phyloP scores from a whole-genome alignment of 495 filamentous ascomycete species.

The Penicillium tannophilum region DNA sequence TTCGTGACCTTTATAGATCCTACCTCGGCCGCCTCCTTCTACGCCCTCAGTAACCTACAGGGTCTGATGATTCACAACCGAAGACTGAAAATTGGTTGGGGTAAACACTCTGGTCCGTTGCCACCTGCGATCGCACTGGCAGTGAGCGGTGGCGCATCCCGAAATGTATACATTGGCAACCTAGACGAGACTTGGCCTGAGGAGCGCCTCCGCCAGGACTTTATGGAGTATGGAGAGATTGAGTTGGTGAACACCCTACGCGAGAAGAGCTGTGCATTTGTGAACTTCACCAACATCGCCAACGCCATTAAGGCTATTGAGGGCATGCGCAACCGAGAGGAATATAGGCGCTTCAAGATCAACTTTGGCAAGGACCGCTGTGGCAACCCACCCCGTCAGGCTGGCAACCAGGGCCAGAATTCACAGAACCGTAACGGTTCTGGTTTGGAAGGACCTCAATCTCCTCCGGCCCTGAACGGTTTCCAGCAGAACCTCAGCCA shows the following conservation, averaged over 20 bases:
- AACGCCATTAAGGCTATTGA: conserved; percentile 99
- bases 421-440: conserved; percentile 55
- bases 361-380: conserved; percentile 99
- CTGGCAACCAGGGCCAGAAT: conserved; percentile 48
- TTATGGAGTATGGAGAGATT: conserved; percentile 97
- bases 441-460: conserved; percentile 63
- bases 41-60: conserved; percentile 94
- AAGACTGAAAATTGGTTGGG: conserved; percentile 97
- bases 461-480: conserved; percentile 54
- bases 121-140: conserved; percentile 95
- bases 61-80: conserved; percentile 99
- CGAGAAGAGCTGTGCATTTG: conserved; percentile 99
- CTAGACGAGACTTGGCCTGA: conserved; percentile 96
- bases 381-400: conserved; percentile 91
- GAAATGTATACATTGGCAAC: conserved; percentile 98
- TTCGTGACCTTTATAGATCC: conserved; percentile 99
- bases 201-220: conserved; percentile 93
- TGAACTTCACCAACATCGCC: conserved; percentile 99
- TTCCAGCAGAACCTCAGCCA: conserved; percentile 56
- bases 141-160: conserved; percentile 89
- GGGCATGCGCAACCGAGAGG: conserved; percentile 88
- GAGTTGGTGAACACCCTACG: conserved; percentile 95
- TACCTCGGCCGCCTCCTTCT: conserved; percentile 96
- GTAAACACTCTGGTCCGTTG: conserved; percentile 96
- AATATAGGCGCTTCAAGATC: conserved; percentile 98